Evolutionary conservation across 495 filamentous ascomycete genomes (phyloP), one percentile per base, ranked within the genome.

Genomic region (Podospora appendiculata): DNA sequence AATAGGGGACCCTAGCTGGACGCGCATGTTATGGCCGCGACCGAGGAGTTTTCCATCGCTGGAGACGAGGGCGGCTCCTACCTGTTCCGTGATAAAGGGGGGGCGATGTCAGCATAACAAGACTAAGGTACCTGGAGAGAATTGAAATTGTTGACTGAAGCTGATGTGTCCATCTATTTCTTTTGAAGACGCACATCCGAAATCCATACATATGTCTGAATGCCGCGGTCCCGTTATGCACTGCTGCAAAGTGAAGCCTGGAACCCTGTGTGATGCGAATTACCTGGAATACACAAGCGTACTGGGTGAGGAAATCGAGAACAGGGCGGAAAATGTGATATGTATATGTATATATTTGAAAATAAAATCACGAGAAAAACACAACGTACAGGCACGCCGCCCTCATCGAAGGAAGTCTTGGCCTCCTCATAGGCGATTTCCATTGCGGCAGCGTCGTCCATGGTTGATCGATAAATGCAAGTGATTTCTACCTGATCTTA

Each of bases 1-100:
- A 33, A 86, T 88, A 12, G 87, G 74, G 52, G 85, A 87, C 14
- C 78, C 79, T 36, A 85, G 87, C 64, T 94, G 88, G 41, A 89
- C 77, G 36, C 88, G 73, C 84, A 88, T 84, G 58, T 93, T 93
- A 61, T 88, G 89, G 8, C 88, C 88, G 35, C 80, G 79, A n/a
- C 87, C 87, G 2, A 93, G 76, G 39, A 92, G 82, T 51, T 75
- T 79, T 33, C 89, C 89, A 48, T 86, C 80, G 39, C 76, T 78
- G 41, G 81, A 78, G 6, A 91, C 77, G 38, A 94, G 73, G 18
- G 79, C 83, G 32, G 89, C 89, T 18, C 89, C 89, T 50, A 93
- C 93, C 61, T 79, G 52, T 25, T 25, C 5, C 25, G 25, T 25
- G 25, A 25, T 25, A 25, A 25, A 25, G 25, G 25, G 25, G 25